Base-by-base conservation (phyloP, 106 monocot genomes). In the Allium fistulosum region DNA sequence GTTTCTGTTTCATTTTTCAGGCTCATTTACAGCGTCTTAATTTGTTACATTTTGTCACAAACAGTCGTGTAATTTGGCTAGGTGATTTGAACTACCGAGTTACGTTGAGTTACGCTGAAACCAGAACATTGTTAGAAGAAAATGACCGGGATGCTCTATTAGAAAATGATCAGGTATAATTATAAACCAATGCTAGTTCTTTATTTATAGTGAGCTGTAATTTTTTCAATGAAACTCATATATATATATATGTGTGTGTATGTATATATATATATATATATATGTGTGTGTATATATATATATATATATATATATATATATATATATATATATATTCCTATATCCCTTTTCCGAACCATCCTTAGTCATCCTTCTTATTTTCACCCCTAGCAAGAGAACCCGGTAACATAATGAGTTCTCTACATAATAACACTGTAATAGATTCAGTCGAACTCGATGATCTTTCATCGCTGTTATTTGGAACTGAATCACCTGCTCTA, bases 11-110 rank as follows among this genome's bases (percentile, higher is more conserved):
- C 37, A 12, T 9, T 65, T 28, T 49, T 63, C 37, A 37, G 37
- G 37, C 5, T 37, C 5, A 37, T 37, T 37, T 37, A 37, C 37
- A 37, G 37, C 37, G 37, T 5, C 5, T 37, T 37, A 37, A 37
- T 37, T 37, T 37, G 37, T 37, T 37, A 2, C 0, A 37, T 37
- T 37, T 37, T 37, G 2, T 37, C 2, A 37, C 28, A 46, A 53
- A 0, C 76, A 99, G 92, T 61, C 87, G 84, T 37, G 75, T 87
- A 28, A 83, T 93, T 17, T 99, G 99, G 99, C 64, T 99, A 11
- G 92, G 99, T 3, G 94, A 94, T 74, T 72, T 94, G 66, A 94
- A 94, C 65, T 94, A 94, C 46, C 83, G 94, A 46, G 73, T 89
- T 2, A 53, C 87, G 4, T 62, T 90, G 68, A 87, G 93, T 76